A percentile compares a stretch with the other conserved stretches of the same genome.
phyloP scores from a whole-genome alignment of 2,329 filamentous ascomycete genomes.

The Xylaria digitata region DNA sequence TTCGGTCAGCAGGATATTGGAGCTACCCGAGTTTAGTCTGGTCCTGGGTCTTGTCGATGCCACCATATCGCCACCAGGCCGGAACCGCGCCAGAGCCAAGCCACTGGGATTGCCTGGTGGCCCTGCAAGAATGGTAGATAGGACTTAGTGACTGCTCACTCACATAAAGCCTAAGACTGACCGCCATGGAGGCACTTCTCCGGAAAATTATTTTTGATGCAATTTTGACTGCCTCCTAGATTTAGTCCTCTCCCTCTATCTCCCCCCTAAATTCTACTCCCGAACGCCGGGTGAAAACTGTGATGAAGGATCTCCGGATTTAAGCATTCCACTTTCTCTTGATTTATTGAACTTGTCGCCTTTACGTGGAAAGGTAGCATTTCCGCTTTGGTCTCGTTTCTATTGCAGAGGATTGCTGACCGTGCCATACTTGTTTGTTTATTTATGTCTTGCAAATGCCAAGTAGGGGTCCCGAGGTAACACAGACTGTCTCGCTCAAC shows the following conservation, averaged over 20 bases:
- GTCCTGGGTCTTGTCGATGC: conserved; percentile 21
- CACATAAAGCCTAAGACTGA: conserved; percentile 17
- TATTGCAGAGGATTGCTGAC: conserved; percentile 1
- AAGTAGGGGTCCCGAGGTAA: not conserved
- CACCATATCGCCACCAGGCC: conserved; percentile 25
- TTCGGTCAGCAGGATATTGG: conserved; percentile 26
- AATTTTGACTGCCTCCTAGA: not conserved
- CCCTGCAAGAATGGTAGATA: conserved; percentile 18
- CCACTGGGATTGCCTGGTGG: conserved; percentile 22
- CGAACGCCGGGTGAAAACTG: not conserved
- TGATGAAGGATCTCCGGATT: not conserved
- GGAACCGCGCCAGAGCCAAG: conserved; percentile 27
- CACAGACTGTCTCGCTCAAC: conserved; percentile 2
- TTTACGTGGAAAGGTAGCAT: not conserved
- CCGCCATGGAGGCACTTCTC: conserved; percentile 1
- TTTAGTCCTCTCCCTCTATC: not conserved
- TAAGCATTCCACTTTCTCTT: not conserved
- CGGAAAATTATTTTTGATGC: conserved; percentile 1
- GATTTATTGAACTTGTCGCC: not conserved
- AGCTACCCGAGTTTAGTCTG: conserved; percentile 29
- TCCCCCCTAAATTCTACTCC: not conserved
- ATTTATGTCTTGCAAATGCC: conserved; percentile 10
- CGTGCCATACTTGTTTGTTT: not conserved
- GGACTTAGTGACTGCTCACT: conserved; percentile 9
- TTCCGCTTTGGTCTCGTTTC: not conserved